Percentiles rank a stretch among this genome's conserved stretches.
Conservation (phyloP, 164 flowering plant genomes). For the Vitis cinerea region DNA sequence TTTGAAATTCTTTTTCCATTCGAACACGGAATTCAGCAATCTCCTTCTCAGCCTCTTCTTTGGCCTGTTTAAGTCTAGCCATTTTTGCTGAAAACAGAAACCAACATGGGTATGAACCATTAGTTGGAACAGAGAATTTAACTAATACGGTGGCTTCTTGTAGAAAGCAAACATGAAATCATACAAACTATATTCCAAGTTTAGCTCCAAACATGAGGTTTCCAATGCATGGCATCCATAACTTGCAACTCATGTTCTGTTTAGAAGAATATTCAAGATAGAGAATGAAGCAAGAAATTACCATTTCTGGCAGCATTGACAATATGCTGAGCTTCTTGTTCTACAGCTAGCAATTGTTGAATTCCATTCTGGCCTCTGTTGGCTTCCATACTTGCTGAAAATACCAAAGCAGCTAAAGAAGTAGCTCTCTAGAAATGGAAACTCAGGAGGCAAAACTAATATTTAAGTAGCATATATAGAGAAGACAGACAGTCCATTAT, state of each 20-base stretch:
- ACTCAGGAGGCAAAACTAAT: not conserved
- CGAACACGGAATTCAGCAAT: conserved; percentile 58
- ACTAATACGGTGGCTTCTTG: not conserved
- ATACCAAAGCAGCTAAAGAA: not conserved
- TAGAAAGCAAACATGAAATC: not conserved
- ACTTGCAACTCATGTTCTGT: too few relatives aligned
- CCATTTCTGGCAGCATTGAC: conserved; percentile 44
- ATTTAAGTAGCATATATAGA: not conserved
- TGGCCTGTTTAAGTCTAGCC: conserved; percentile 62
- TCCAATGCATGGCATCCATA: not conserved
- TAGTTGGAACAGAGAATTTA: not conserved
- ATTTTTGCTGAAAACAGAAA: conserved; percentile 38
- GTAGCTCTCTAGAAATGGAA: not conserved
- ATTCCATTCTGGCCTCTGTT: conserved; percentile 44
- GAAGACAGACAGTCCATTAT: not conserved
- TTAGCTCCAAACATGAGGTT: not conserved
- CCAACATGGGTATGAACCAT: not conserved
- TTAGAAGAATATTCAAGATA: not conserved
- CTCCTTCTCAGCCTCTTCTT: conserved; percentile 64
- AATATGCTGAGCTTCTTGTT: conserved; percentile 50
- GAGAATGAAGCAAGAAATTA: conserved; percentile 4
- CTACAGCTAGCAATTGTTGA: conserved; percentile 40
- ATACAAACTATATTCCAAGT: not conserved
- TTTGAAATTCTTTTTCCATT: conserved; percentile 54
- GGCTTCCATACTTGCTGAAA: conserved; percentile 27